Evolutionary conservation across 2,329 filamentous ascomycete species (phyloP), one percentile per base, ranked within the genome.

Genomic region (Leptographium lundbergii): DNA sequence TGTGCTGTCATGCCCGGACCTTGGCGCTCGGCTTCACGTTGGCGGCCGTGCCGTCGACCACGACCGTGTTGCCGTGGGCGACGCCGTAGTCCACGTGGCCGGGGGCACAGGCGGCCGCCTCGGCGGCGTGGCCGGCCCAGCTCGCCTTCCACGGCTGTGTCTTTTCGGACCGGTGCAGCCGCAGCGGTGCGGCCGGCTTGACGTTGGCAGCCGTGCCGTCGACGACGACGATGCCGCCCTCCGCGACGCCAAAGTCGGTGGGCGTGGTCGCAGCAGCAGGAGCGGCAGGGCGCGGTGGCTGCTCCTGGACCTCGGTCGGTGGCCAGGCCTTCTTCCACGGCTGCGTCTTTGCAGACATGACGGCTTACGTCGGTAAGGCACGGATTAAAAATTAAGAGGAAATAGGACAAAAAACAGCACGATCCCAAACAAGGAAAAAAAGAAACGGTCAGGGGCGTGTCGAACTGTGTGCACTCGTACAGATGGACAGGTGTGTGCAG

Each of bases 261-360:
- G 24, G 14, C 39, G 27, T 13, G 36, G 4, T 3, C 34, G 25
- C 36, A 13, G 36, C 7, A n/a, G n/a, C n/a, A n/a, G n/a, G n/a
- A n/a, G n/a, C n/a, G n/a, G n/a, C 7, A 3, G 3, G 5, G 39
- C 6, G 17, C 17, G 3, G n/a, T 34, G 24, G 34, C 24, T 22
- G 13, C 2, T 34, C n/a, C 3, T 50, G 36, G 24, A 24, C 19
- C n/a, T 54, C 24, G 14, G 39, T 42, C 17, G 59, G 54, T 32
- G 61, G 56, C 61, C 61, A 61, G 13, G 58, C 61, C n/a, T 60
- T 60, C 36, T 61, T 62, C 61, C 61, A 62, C 13, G 61, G 61
- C 42, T 62, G 61, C 25, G n/a, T 29, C 29, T 62, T 62, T 51
- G 50, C 59, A 25, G 57, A 39, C 61, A 61, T 62, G 53, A 7